These are phyloP conservation scores for Fusarium tanahbumbuense DNA, from an alignment of 2,329 filamentous ascomycete species.

Conservation along the genomic window DNA sequence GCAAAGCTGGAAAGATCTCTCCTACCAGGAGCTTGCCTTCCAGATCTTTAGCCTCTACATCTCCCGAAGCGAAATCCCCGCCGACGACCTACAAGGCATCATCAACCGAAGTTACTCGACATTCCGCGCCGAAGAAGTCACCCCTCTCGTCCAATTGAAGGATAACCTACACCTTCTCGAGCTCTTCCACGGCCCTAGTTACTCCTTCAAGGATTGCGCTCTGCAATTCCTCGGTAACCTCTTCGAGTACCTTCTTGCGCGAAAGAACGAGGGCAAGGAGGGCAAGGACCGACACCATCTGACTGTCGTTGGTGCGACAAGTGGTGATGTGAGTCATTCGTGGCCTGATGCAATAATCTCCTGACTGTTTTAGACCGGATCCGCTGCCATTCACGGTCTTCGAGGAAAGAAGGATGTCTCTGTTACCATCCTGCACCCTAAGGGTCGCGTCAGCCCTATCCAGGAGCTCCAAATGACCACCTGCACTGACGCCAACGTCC, in stretches of 20 bases:
- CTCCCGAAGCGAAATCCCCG: conserved; percentile 61
- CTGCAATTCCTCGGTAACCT: conserved; percentile 96
- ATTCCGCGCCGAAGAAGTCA: conserved; percentile 81
- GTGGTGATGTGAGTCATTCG: conserved; percentile 66
- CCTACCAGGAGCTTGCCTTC: conserved; percentile 84
- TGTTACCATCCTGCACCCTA: conserved; percentile 93
- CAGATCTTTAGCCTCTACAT: conserved; percentile 91
- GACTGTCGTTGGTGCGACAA: conserved; percentile 87
- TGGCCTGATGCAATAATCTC: neutral
- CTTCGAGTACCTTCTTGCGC: conserved; percentile 89
- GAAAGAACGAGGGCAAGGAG: conserved; percentile 68
- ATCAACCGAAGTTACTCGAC: conserved; percentile 88
- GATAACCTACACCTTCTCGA: conserved; percentile 85
- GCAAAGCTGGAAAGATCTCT: conserved; percentile 81
- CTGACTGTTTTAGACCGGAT: conserved; percentile 70
- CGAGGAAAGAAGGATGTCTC: conserved; percentile 97
- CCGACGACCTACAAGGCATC: conserved; percentile 78
- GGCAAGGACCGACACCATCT: conserved; percentile 79
- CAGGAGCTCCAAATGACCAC: conserved; percentile 99
- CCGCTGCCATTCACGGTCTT: conserved; percentile 94
- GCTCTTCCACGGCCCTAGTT: conserved; percentile 95
- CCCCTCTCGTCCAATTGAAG: conserved; percentile 64
- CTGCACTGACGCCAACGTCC: conserved; percentile 87
- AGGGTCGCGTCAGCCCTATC: conserved; percentile 89
- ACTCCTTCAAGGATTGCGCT: conserved; percentile 90